phyloP scores from a whole-genome alignment of 345 rosid genomes.

The Hypericum perforatum region DNA sequence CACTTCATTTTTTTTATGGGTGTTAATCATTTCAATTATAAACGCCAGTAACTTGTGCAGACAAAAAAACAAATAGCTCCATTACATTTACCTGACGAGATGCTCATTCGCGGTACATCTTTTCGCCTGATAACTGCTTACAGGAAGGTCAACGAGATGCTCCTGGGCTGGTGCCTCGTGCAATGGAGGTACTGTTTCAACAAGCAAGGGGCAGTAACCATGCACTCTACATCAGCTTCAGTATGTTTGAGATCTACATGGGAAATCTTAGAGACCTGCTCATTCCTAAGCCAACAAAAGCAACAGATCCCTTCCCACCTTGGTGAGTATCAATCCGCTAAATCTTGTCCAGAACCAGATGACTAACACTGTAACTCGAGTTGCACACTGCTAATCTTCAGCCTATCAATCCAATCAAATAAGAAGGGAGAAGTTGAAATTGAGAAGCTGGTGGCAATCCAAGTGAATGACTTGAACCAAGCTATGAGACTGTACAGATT shows the following conservation, averaged over 20 bases:
- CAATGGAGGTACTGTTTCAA: slow-evolving; percentile 46
- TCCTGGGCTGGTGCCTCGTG: slow-evolving; percentile 59
- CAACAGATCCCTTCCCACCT: slow-evolving; percentile 43
- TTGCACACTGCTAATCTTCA: slow-evolving; percentile 11
- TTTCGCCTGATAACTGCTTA: no score
- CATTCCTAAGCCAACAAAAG: slow-evolving; percentile 39
- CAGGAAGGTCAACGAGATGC: slow-evolving; percentile 61
- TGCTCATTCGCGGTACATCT: no score
- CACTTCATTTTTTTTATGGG: no score
- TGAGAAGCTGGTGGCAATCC: slow-evolving; percentile 49
- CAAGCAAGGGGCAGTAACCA: slow-evolving; percentile 50
- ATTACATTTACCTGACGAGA: no score
- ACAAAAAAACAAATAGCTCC: no score
- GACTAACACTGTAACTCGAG: no score
- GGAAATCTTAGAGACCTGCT: slow-evolving; percentile 75
- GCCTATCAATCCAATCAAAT: slow-evolving; percentile 57
- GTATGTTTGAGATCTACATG: slow-evolving; percentile 84
- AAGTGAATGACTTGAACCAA: slow-evolving; percentile 50
- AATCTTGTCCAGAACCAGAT: no score
- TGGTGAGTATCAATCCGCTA: slow-evolving; percentile 30
- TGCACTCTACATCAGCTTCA: slow-evolving; percentile 41
- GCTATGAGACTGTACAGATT: slow-evolving; percentile 57
- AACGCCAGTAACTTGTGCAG: no score
- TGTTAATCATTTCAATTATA: no score
- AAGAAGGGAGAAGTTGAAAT: slow-evolving; percentile 48